Evolutionary conservation across 1,139 yeast species (phyloP), one percentile per base, ranked within the genome.

Genomic region (Yamadazyma aaseri): DNA sequence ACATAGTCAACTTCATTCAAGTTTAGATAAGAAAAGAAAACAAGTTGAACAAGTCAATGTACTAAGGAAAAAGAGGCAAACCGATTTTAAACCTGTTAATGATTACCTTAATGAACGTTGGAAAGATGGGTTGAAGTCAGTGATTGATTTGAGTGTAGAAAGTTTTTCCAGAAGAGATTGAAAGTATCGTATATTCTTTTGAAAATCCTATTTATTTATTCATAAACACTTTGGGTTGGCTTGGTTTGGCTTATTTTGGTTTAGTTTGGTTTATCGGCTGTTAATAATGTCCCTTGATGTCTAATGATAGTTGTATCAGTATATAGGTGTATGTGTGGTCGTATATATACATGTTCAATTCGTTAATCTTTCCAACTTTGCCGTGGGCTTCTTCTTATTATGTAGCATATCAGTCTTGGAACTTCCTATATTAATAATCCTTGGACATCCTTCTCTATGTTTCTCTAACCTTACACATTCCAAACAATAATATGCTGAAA

Each of bases 391-490:
- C 42, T 44, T 47, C 60, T 74, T 76, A 46, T 79, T 86, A 51
- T 75, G 81, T 46, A 79, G 76, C 62, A 74, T 65, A 48, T 86
- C 96, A 9, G 81, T 71, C 52, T 79, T 75, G 38, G 81, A 75
- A 20, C 87, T 76, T 3, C 97, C 97, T 34, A 87, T 65, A 51
- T 89, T 90, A 16, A 84, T 58, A 33, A 90, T 77, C 47, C 84
- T 73, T 0, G 97, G 97, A 61, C 98, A 90, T 2, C 98, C 98
- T 54, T 90, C 96, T 27, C 96, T 65, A 52, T 86, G 89, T 50
- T 79, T 80, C 50, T 89, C 97, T 31, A 77, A 53, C 30, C 78
- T 55, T 5, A 89, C 92, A 57, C 98, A 90, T 55, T 89, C 96
- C 46, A 77, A 71, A 53, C 98, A 90, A 58, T 87, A 92, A 53